Conservation (phyloP, 2,329 filamentous ascomycete species). For the Aspergillus sp. region DNA sequence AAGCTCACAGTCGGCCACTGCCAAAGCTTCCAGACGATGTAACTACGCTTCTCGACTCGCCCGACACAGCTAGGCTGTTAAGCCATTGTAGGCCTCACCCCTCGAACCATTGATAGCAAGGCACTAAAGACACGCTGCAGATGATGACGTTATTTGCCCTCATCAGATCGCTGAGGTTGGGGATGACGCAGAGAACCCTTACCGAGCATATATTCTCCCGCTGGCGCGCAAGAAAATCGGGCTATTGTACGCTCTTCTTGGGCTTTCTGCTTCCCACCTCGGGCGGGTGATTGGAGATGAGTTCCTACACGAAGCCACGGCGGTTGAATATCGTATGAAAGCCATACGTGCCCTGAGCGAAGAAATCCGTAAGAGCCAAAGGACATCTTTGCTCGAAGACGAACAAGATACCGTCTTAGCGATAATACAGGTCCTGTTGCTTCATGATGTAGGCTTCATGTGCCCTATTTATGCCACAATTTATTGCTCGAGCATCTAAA, state of each 20-base stretch:
- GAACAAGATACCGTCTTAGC: slow-evolving; percentile 34
- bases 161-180: slow-evolving; percentile 33
- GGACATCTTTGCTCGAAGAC: slow-evolving; percentile 23
- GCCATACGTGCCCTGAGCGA: slow-evolving; percentile 32
- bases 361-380: slow-evolving; percentile 30
- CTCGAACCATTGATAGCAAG: not conserved
- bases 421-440: slow-evolving; percentile 34
- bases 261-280: slow-evolving; percentile 32
- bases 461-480: too few species aligned
- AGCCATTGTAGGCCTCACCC: slow-evolving; percentile 24
- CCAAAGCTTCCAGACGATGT: slow-evolving; percentile 8
- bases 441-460: slow-evolving; percentile 31
- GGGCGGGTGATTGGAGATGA: slow-evolving; percentile 25
- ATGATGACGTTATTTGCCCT: slow-evolving; percentile 32
- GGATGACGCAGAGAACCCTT: slow-evolving; percentile 28
- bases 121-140: slow-evolving; percentile 15
- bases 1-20: not conserved
- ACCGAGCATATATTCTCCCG: slow-evolving; percentile 32
- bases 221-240: slow-evolving; percentile 32
- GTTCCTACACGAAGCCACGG: slow-evolving; percentile 26
- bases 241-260: slow-evolving; percentile 32
- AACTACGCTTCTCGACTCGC: not conserved
- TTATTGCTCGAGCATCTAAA: not conserved
- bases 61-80: slow-evolving; percentile 23
- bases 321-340: slow-evolving; percentile 32